Conservation (phyloP, 2,329 filamentous ascomycete genomes). For the Ophiocordyceps sinensis region DNA sequence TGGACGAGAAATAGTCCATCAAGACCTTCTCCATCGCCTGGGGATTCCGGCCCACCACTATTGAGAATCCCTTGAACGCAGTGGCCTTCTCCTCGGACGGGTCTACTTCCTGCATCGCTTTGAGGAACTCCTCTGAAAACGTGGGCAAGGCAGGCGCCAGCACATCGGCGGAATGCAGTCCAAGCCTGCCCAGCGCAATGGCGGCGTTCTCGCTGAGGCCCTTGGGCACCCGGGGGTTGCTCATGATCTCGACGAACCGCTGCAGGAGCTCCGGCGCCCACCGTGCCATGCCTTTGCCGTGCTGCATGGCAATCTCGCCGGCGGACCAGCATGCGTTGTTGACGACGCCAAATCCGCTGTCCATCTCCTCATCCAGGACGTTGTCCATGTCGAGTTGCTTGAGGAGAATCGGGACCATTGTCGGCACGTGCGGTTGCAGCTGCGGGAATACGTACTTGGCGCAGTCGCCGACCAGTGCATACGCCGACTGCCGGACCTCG, state of each 20-base stretch:
- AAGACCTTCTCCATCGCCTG: slow-evolving; percentile 82
- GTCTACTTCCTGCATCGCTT: slow-evolving; percentile 68
- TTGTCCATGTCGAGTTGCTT: slow-evolving; percentile 73
- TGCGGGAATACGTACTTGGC: slow-evolving; percentile 83
- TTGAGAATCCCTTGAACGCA: slow-evolving; percentile 80
- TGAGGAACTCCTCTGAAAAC: slow-evolving; percentile 72
- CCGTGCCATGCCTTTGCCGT: slow-evolving; percentile 58
- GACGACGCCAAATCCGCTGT: slow-evolving; percentile 78
- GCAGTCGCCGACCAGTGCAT: slow-evolving; percentile 86
- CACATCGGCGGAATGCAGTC: slow-evolving; percentile 60
- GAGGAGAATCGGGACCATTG: slow-evolving; percentile 68
- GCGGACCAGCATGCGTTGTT: slow-evolving; percentile 98
- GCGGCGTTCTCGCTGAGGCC: slow-evolving; percentile 89
- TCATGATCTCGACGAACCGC: slow-evolving; percentile 67
- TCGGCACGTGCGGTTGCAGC: slow-evolving; percentile 57
- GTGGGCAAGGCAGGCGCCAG: slow-evolving; percentile 66
- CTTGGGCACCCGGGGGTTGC: slow-evolving; percentile 70
- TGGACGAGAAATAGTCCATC: slow-evolving; percentile 66
- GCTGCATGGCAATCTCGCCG: slow-evolving; percentile 78
- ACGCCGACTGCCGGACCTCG: slow-evolving; percentile 91
- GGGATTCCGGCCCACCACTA: slow-evolving; percentile 73
- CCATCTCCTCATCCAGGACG: slow-evolving; percentile 64
- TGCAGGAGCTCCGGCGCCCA: slow-evolving; percentile 67
- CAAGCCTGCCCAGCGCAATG: slow-evolving; percentile 79
- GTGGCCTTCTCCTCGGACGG: slow-evolving; percentile 90